Evolutionary conservation across 345 rosid species (phyloP).

Genomic region (Reutealis trisperma): DNA sequence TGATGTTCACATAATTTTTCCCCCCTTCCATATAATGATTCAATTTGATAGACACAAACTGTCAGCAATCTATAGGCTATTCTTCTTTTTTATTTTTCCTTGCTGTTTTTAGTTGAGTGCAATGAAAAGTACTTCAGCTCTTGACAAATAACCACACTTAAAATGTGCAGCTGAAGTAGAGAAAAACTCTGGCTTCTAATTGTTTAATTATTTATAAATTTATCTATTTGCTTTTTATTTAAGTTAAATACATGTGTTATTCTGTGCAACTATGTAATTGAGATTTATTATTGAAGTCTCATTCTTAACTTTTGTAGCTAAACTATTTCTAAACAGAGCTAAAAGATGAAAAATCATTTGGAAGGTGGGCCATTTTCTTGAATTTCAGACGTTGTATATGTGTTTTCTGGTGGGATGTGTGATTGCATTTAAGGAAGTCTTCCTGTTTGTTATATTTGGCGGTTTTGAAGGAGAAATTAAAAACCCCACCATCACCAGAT

Average conservation of each 20-base stretch:
- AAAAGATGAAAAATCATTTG: too few species aligned
- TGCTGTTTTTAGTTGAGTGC: slow-evolving; percentile 1
- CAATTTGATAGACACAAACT: slow-evolving; percentile 32
- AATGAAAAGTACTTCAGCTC: slow-evolving; percentile 28
- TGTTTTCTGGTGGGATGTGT: neutral
- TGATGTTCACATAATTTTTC: slow-evolving; percentile 30
- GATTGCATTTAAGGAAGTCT: neutral
- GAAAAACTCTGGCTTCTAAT: slow-evolving; percentile 23
- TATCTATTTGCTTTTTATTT: neutral
- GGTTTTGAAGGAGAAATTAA: neutral
- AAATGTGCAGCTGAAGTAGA: slow-evolving; percentile 25
- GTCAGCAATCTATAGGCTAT: slow-evolving; percentile 32
- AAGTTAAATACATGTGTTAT: too few species aligned
- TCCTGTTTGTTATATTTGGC: neutral
- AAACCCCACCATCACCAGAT: neutral
- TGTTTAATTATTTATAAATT: slow-evolving; percentile 21
- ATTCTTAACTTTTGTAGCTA: too few species aligned
- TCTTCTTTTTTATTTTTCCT: slow-evolving; percentile 11
- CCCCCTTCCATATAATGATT: slow-evolving; percentile 36
- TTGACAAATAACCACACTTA: slow-evolving; percentile 21
- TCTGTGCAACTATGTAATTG: too few species aligned
- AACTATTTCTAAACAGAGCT: too few species aligned
- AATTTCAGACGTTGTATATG: neutral
- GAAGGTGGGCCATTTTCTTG: neutral
- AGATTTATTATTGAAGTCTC: too few species aligned